Base-by-base conservation (phyloP, 2,329 filamentous ascomycete genomes). In the Fusarium sp. region DNA sequence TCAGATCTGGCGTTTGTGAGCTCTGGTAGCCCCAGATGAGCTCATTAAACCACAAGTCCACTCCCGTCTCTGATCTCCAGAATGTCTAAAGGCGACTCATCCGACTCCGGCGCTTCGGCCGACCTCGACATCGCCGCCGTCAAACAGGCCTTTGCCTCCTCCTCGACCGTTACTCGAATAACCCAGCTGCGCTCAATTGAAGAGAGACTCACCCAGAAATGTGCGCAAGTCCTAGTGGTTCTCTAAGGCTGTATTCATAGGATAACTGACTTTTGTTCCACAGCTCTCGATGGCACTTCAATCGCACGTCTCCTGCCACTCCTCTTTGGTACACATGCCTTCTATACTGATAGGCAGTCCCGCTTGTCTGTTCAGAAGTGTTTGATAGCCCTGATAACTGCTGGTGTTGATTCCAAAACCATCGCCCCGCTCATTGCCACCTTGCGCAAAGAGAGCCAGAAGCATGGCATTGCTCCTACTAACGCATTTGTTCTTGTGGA, bases 401-500 rank as follows among this genome's bases (percentile, higher is more conserved):
- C 82, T 53, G 81, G 80, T n/a, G 75, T 84, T 19, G 83, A 90
- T 48, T 58, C 74, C 23, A 84, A 89, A 39, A 79, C 87, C 25
- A 80, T 96, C 48, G 82, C 87, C 39, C 82, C 85, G 2, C 87
- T 97, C 59, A 85, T 93, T 44, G 83, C 85, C 43, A 86, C 86
- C 49, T 78, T 97, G 61, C 87, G 90, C 64, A 81, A 84, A 32
- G 95, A 99, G 79, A 87, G 90, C 15, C 84, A 87, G 66, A 97
- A 97, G 78, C 82, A 86, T 19, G 90, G 88, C 66, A 90, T 98
- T 73, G 93, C 95, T 32, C 82, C 91, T 17, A 88, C 86, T 43
- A 96, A 89, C 78, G 92, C 94, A 7, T 97, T 97, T 76, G 93
- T 97, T 48, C 83, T 99, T 71, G 85, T 96, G 15, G 93, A 97